Conservation (phyloP, 192 early-diverging fungal genomes). For the Chytriomyces confervae region DNA sequence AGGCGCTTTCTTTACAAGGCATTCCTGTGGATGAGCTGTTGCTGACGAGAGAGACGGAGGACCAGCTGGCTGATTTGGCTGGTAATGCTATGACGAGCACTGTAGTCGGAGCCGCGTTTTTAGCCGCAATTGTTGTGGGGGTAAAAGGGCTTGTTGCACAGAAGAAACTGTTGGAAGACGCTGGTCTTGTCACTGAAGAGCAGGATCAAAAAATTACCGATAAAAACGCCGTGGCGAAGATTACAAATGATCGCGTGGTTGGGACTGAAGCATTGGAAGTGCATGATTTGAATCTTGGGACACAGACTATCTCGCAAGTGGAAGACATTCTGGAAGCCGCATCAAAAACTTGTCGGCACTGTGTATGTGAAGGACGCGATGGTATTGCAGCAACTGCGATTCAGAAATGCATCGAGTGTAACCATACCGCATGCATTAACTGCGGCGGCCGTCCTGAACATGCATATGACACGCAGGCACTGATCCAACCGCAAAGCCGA, state of each 20-base stretch:
- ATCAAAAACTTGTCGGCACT: conserved; percentile 31
- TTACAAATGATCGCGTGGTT: conserved; percentile 15
- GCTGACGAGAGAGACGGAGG: conserved; percentile 50
- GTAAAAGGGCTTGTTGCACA: conserved; percentile 1
- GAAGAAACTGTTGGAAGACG: not conserved
- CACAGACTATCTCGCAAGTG: not conserved
- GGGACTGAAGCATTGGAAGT: conserved; percentile 30
- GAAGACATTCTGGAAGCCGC: conserved; percentile 33
- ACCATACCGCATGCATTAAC: conserved; percentile 41
- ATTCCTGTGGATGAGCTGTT: conserved; percentile 50
- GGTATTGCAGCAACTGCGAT: conserved; percentile 30
- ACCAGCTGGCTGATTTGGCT: conserved; percentile 53
- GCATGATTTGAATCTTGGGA: conserved; percentile 30
- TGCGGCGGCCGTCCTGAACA: conserved; percentile 56
- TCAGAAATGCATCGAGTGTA: conserved; percentile 44
- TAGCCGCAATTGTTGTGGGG: conserved; percentile 45
- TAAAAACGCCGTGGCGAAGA: not conserved
- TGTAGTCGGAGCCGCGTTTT: conserved; percentile 50
- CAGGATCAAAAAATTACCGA: too few relatives aligned
- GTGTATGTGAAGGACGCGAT: conserved; percentile 52
- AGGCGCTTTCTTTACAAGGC: conserved; percentile 53
- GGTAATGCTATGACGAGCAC: conserved; percentile 60
- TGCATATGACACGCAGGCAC: conserved; percentile 25
- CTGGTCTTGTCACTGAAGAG: too few relatives aligned
- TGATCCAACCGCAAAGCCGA: conserved; percentile 2